A percentile compares a stretch with the other conserved stretches of the same genome.
Conservation (phyloP, 2,329 filamentous ascomycete genomes). For the Fusarium foetens region DNA sequence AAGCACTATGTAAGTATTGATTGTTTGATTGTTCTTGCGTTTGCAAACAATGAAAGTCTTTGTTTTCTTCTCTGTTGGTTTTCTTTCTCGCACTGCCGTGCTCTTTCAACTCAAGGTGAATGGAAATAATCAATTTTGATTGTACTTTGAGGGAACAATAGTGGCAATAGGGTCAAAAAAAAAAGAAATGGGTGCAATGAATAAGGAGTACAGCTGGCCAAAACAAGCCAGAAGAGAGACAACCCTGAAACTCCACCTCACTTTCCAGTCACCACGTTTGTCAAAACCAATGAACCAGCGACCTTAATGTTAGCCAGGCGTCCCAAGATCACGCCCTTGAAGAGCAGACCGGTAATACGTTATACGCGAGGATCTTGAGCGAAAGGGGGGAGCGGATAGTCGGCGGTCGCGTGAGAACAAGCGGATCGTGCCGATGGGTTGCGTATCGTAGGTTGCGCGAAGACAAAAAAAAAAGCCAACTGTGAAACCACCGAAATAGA, state of each 20-base stretch:
- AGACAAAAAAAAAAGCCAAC: not conserved
- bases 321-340: conserved; percentile 37
- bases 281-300: conserved; percentile 47
- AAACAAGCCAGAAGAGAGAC: conserved; percentile 49
- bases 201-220: conserved; percentile 55
- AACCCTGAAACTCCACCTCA: conserved; percentile 52
- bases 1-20: conserved; percentile 49
- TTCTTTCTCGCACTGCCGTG: conserved; percentile 53
- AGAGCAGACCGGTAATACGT: conserved; percentile 39
- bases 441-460: conserved; percentile 2
- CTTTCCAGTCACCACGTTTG: conserved; percentile 48
- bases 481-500: conserved; percentile 3
- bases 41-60: conserved; percentile 39
- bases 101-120: conserved; percentile 51
- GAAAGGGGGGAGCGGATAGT: conserved; percentile 3
- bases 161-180: conserved; percentile 49
- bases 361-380: conserved; percentile 13
- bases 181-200: conserved; percentile 48
- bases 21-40: conserved; percentile 42
- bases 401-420: conserved; percentile 19
- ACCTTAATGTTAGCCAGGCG: conserved; percentile 46
- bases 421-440: conserved; percentile 11
- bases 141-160: conserved; percentile 54
- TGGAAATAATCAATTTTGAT: conserved; percentile 65
- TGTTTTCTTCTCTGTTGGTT: conserved; percentile 45